A percentile compares a stretch with the other conserved stretches of the same genome.
These are phyloP conservation scores for Macrocybe sp. DNA, from an alignment of 1,284 basidiomycete species.

Conservation along the genomic window DNA sequence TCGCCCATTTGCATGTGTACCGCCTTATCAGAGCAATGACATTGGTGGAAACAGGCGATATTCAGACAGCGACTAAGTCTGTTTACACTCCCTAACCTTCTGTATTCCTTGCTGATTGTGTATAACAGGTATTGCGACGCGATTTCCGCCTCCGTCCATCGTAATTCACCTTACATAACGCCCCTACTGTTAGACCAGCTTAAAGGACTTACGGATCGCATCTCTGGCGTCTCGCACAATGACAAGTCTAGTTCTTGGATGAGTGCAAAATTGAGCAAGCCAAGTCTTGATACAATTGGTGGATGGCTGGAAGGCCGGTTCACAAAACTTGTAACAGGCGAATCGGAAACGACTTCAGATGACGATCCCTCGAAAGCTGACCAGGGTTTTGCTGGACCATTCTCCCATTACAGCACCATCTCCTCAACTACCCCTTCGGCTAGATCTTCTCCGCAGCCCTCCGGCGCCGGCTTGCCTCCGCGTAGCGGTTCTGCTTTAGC, in stretches of 20 bases:
- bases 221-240: slow-evolving; percentile 70
- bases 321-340: slow-evolving; percentile 95
- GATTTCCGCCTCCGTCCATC: slow-evolving; percentile 65
- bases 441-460: slow-evolving; percentile 67
- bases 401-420: slow-evolving; percentile 93
- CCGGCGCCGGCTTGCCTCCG: slow-evolving; percentile 40
- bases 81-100: slow-evolving; percentile 13
- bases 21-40: slow-evolving; percentile 76
- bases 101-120: not conserved
- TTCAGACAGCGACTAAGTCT: slow-evolving; percentile 69
- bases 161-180: slow-evolving; percentile 67
- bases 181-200: slow-evolving; percentile 70
- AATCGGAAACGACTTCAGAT: slow-evolving; percentile 41
- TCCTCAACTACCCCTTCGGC: slow-evolving; percentile 74
- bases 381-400: slow-evolving; percentile 69
- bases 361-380: slow-evolving; percentile 40
- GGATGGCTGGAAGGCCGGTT: slow-evolving; percentile 93
- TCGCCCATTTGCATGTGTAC: slow-evolving; percentile 89
- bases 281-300: slow-evolving; percentile 89
- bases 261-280: slow-evolving; percentile 74
- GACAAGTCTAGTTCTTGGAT: slow-evolving; percentile 82
- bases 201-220: slow-evolving; percentile 77
- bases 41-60: slow-evolving; percentile 78
- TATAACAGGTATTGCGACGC: slow-evolving; percentile 86
- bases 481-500: slow-evolving; percentile 68